These are phyloP conservation scores for Musa itinerans DNA, from an alignment of 176 grass and related monocot species.

Conservation along the genomic window DNA sequence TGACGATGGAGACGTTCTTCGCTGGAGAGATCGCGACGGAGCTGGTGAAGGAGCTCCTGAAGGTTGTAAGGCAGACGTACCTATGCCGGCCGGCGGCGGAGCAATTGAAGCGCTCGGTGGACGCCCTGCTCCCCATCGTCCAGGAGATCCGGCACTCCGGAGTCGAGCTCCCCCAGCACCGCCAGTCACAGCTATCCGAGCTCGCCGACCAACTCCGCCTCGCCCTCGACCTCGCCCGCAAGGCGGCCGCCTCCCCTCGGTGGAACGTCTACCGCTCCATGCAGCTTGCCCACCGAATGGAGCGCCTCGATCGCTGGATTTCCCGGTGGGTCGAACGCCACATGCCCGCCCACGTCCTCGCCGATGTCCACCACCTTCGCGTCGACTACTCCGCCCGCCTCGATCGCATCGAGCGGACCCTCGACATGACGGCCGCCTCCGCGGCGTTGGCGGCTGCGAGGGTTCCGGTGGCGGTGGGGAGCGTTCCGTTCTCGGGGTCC, in stretches of 20 bases:
- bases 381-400: slow-evolving; percentile 56
- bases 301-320: slow-evolving; percentile 69
- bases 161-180: slow-evolving; percentile 34
- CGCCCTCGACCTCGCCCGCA: slow-evolving; percentile 74
- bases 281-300: slow-evolving; percentile 74
- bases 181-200: slow-evolving; percentile 46
- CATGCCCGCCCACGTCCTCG: slow-evolving; percentile 64
- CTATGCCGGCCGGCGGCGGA: slow-evolving; percentile 64
- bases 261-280: slow-evolving; percentile 95
- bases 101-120: slow-evolving; percentile 73
- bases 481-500: not conserved
- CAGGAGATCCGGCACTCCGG: slow-evolving; percentile 35
- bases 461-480: not conserved
- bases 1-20: slow-evolving; percentile 29
- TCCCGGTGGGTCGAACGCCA: slow-evolving; percentile 60
- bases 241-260: slow-evolving; percentile 46
- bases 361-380: slow-evolving; percentile 52
- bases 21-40: slow-evolving; percentile 47
- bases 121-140: slow-evolving; percentile 71
- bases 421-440: slow-evolving; percentile 45
- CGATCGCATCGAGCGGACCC: slow-evolving; percentile 57
- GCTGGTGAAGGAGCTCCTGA: slow-evolving; percentile 53
- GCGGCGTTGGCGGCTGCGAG: not conserved
- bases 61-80: slow-evolving; percentile 43
- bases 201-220: slow-evolving; percentile 49